Percentiles rank a stretch among this genome's conserved stretches.
These are phyloP conservation scores for Exophiala dermatitidis DNA, from an alignment of 2,329 filamentous ascomycete genomes.

Conservation along the genomic window DNA sequence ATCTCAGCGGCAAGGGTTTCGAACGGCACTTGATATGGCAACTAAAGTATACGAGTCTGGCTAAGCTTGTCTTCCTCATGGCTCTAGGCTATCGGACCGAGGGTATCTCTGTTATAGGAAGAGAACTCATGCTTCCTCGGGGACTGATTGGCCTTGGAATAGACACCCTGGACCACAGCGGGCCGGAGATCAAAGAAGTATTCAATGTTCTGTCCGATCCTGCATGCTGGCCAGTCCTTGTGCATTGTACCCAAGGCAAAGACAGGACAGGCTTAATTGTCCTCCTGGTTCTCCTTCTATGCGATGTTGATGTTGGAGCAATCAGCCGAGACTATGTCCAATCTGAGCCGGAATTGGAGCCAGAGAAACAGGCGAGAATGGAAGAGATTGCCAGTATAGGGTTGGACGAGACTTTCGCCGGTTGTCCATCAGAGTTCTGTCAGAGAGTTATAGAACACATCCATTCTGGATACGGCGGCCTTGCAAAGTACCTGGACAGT, in stretches of 20 bases:
- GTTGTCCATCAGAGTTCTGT: slow-evolving; percentile 60
- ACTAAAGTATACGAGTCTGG: slow-evolving; percentile 55
- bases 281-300: slow-evolving; percentile 59
- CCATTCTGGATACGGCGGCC: slow-evolving; percentile 55
- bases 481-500: slow-evolving; percentile 56
- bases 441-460: slow-evolving; percentile 52
- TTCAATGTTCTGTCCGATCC: slow-evolving; percentile 57
- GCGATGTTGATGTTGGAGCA: slow-evolving; percentile 42
- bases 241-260: slow-evolving; percentile 87
- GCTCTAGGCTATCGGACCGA: slow-evolving; percentile 59
- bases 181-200: slow-evolving; percentile 56
- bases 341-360: slow-evolving; percentile 53
- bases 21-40: slow-evolving; percentile 61
- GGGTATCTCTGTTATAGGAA: slow-evolving; percentile 62
- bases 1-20: slow-evolving; percentile 65
- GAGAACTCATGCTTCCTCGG: slow-evolving; percentile 62
- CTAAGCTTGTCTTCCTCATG: slow-evolving; percentile 56
- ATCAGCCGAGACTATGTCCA: slow-evolving; percentile 66
- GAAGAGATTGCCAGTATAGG: slow-evolving; percentile 64
- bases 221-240: slow-evolving; percentile 54
- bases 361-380: slow-evolving; percentile 57
- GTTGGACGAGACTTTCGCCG: slow-evolving; percentile 64
- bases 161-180: slow-evolving; percentile 63
- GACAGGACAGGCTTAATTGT: slow-evolving; percentile 71
- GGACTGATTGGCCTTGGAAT: slow-evolving; percentile 65